Evolutionary conservation across 2,329 filamentous ascomycete species (phyloP).

Genomic region (Verticillium nonalfalfae): DNA sequence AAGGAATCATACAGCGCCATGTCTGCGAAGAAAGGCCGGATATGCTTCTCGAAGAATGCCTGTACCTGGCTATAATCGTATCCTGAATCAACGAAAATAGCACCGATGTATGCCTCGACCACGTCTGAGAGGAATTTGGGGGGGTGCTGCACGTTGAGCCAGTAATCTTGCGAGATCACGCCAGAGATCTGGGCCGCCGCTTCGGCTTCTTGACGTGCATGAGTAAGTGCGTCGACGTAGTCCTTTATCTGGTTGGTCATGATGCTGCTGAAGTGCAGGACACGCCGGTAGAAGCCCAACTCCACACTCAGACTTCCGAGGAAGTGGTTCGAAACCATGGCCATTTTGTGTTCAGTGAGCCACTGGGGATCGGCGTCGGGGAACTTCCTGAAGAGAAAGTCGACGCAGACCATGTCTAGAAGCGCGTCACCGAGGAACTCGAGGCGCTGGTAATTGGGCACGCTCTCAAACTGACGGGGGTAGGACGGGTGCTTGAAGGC

Average conservation of each 20-base stretch:
- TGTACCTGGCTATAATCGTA: conserved; percentile 73
- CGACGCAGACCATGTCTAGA: conserved; percentile 79
- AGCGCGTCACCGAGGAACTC: conserved; percentile 90
- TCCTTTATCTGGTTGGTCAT: conserved; percentile 40
- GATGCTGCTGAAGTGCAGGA: conserved; percentile 47
- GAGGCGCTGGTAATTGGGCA: conserved; percentile 84
- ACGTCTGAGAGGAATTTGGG: conserved; percentile 79
- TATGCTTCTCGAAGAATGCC: conserved; percentile 67
- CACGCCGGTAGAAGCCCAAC: conserved; percentile 69
- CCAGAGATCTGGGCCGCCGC: conserved; percentile 25
- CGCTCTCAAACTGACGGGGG: conserved; percentile 64
- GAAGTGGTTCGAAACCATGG: conserved; percentile 98
- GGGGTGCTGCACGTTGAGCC: conserved; percentile 56
- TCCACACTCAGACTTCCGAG: conserved; percentile 74
- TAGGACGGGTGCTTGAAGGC: conserved; percentile 88
- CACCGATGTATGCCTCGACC: conserved; percentile 82
- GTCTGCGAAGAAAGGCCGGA: conserved; percentile 74
- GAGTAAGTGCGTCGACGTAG: conserved; percentile 52
- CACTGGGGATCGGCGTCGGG: conserved; percentile 85
- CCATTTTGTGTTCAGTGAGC: conserved; percentile 98
- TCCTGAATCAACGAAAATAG: conserved; percentile 81
- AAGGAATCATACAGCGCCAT: conserved; percentile 85
- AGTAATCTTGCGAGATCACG: conserved; percentile 56
- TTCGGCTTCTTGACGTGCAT: conserved; percentile 32
- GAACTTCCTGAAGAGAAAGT: conserved; percentile 71